Conservation (phyloP, 164 flowering plant genomes). For the Malania oleifera region DNA sequence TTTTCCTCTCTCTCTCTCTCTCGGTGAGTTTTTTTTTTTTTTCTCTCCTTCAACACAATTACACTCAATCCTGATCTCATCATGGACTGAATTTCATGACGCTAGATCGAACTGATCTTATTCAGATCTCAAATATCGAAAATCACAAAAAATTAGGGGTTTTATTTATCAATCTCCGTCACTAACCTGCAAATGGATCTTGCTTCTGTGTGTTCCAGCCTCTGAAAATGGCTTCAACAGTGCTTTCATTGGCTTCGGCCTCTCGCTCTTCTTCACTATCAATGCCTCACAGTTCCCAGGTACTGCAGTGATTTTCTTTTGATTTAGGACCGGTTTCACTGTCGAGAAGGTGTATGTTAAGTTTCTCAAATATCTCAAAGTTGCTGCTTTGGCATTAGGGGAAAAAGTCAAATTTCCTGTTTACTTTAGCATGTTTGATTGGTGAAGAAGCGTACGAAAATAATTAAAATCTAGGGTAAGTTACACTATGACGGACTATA, state of each 20-base stretch:
- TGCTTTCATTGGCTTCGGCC: conserved; percentile 38
- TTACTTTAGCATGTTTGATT: too few relatives aligned
- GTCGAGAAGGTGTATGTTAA: not conserved
- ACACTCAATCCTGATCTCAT: not conserved
- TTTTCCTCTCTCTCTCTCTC: not conserved
- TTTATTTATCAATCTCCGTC: not conserved
- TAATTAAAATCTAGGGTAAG: too few relatives aligned
- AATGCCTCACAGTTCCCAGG: conserved; percentile 26
- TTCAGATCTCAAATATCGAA: not conserved
- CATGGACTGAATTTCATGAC: not conserved
- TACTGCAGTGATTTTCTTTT: conserved; percentile 2
- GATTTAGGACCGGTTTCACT: not conserved
- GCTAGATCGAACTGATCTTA: not conserved
- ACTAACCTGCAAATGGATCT: not conserved
- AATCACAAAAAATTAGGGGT: not conserved
- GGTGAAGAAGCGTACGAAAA: too few relatives aligned
- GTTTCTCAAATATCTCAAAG: too few relatives aligned
- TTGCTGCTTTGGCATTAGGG: too few relatives aligned
- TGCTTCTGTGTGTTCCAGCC: not conserved
- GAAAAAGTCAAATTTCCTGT: too few relatives aligned
- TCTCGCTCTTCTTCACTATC: conserved; percentile 27
- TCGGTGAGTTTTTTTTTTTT: not conserved
- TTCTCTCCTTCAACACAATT: not conserved
- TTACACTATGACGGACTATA: too few relatives aligned
- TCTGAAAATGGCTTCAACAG: conserved; percentile 43